These are phyloP conservation scores for Cladosporium sp. DNA, from an alignment of 2,329 filamentous ascomycete genomes.

Conservation along the genomic window DNA sequence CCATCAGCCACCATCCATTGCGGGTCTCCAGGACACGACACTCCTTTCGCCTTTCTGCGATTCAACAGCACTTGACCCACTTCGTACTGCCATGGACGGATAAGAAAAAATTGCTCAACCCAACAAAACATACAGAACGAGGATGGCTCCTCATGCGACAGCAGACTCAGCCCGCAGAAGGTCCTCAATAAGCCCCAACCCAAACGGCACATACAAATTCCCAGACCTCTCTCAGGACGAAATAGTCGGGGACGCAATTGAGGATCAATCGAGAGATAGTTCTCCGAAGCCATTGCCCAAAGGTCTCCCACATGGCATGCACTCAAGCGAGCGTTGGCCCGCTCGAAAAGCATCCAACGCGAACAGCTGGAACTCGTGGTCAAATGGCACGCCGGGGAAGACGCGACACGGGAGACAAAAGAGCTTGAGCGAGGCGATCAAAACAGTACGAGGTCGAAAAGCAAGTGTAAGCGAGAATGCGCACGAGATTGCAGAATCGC, in stretches of 20 bases:
- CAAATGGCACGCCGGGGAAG: conserved; percentile 33
- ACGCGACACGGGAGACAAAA: conserved; percentile 68
- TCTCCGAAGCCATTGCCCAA: conserved; percentile 28
- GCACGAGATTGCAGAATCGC: conserved; percentile 84
- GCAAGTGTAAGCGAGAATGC: conserved; percentile 89
- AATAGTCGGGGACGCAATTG: not conserved
- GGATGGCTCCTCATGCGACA: conserved; percentile 27
- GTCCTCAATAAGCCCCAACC: conserved; percentile 22
- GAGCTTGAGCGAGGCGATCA: conserved; percentile 84
- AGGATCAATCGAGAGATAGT: conserved; percentile 1
- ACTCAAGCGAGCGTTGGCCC: conserved; percentile 56
- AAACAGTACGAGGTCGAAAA: conserved; percentile 72
- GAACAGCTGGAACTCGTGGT: conserved; percentile 43
- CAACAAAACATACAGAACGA: not conserved
- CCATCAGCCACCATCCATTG: not conserved
- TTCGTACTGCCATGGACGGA: not conserved
- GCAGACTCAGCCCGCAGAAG: conserved; percentile 23
- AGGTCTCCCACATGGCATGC: conserved; percentile 31
- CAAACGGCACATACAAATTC: conserved; percentile 20
- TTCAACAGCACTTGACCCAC: not conserved
- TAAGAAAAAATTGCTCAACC: not conserved
- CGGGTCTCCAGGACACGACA: conserved; percentile 5
- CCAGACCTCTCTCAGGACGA: conserved; percentile 10
- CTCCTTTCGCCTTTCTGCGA: not conserved
- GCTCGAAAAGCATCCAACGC: conserved; percentile 37